Conservation (phyloP, 1,139 yeast species). For the Scheffersomyces stambukii region DNA sequence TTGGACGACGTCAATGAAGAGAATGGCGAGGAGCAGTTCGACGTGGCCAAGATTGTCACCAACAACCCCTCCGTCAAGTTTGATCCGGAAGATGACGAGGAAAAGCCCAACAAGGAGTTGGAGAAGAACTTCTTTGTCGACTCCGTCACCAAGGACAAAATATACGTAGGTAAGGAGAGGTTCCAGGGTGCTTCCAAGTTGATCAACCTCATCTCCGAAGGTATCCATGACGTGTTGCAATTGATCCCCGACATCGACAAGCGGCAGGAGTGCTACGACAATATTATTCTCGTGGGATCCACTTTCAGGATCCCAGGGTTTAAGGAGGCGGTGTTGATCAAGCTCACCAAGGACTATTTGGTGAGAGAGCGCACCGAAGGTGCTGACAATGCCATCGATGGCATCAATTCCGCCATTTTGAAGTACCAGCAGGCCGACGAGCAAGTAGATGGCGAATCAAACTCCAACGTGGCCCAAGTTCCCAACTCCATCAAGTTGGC, state of each 20-base stretch:
- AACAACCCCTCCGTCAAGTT: slow-evolving; percentile 31
- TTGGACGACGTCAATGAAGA: slow-evolving; percentile 41
- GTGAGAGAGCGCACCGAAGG: slow-evolving; percentile 21
- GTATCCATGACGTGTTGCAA: slow-evolving; percentile 50
- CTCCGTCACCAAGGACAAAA: slow-evolving; percentile 43
- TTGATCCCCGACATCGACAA: slow-evolving; percentile 63
- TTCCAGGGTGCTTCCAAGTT: slow-evolving; percentile 71
- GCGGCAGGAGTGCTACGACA: slow-evolving; percentile 85
- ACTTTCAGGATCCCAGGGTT: slow-evolving; percentile 75
- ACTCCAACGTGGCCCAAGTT: slow-evolving; percentile 49
- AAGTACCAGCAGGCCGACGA: slow-evolving; percentile 44
- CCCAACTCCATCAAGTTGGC: slow-evolving; percentile 70
- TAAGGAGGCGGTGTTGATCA: slow-evolving; percentile 61
- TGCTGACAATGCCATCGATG: slow-evolving; percentile 23
- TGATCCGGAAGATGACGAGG: slow-evolving; percentile 19
- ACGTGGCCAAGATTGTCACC: slow-evolving; percentile 86
- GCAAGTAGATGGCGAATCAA: slow-evolving; percentile 24
- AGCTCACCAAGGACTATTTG: slow-evolving; percentile 57
- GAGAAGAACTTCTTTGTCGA: slow-evolving; percentile 68
- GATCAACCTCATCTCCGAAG: slow-evolving; percentile 49
- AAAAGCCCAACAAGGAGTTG: slow-evolving; percentile 53
- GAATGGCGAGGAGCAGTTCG: slow-evolving; percentile 61
- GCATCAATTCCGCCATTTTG: slow-evolving; percentile 38
- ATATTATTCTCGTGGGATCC: slow-evolving; percentile 73
- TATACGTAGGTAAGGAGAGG: slow-evolving; percentile 79